phyloP scores from a whole-genome alignment of 345 rosid genomes.

The Gossypium ekmanianum region DNA sequence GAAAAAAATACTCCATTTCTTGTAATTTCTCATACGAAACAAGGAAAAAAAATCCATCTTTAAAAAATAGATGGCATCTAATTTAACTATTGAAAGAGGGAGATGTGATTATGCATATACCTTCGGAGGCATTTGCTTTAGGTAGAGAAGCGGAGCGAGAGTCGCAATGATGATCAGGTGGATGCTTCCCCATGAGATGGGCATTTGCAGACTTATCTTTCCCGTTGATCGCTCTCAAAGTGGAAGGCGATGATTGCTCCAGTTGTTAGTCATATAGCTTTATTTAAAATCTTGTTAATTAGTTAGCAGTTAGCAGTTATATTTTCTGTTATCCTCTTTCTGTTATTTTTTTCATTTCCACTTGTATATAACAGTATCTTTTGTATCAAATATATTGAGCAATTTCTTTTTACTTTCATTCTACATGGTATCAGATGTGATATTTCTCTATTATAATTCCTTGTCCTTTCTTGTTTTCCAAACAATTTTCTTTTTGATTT shows the following conservation, averaged over 20 bases:
- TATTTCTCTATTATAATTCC: too few species aligned
- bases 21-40: background rate
- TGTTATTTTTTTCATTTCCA: too few species aligned
- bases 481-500: too few species aligned
- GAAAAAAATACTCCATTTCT: background rate
- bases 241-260: constrained; percentile 75
- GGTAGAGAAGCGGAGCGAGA: constrained; percentile 45
- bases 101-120: constrained; percentile 23
- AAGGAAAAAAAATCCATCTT: background rate
- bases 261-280: constrained; percentile 25
- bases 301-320: too few species aligned
- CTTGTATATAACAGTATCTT: too few species aligned
- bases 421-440: too few species aligned
- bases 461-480: too few species aligned
- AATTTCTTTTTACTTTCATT: too few species aligned
- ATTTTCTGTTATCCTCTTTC: too few species aligned
- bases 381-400: too few species aligned
- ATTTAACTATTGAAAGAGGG: background rate
- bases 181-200: constrained; percentile 49
- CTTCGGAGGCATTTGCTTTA: constrained; percentile 61
- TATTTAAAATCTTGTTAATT: too few species aligned
- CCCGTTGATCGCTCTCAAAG: constrained; percentile 58
- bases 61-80: background rate
- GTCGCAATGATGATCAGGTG: constrained; percentile 53
- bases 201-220: constrained; percentile 52